Base-by-base conservation (phyloP, 305 asterid species). In the Caryopteris hybrid region DNA sequence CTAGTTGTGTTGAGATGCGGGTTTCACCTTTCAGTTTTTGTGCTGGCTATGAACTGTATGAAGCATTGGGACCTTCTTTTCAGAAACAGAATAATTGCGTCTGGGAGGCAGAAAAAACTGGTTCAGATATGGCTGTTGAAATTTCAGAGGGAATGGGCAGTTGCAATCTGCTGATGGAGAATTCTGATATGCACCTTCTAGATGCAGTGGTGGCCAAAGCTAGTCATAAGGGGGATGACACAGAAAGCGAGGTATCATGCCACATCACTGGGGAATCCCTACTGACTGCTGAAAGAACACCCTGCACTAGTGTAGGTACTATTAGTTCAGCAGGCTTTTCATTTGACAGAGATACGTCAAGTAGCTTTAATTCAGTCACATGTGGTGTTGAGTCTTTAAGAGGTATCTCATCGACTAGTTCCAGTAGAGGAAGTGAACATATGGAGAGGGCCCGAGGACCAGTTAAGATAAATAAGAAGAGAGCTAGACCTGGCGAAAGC, bases 401-500 rank as follows among this genome's bases (percentile, higher is more conserved):
- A 75, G 95, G 89, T 46, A 71, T 79, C 78, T 84, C 96, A 58
- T 82, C 95, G 3, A 59, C 88, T 60, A 88, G 97, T 78, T 86
- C 86, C 42, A 88, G 95, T 76, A 80, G 85, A 82, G 94, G 89
- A 59, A 93, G 96, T 39, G 91, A 77, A 55, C 82, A 75, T 34
- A 23, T 82, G 76, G 96, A 83, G 64, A 89, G 81, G 79, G 66
- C 85, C 57, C 81, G 79, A 64, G 89, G 78, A 78, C 72, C 83
- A 4, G 73, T 25, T 47, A 92, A 88, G 79, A 57, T 60, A 63
- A 86, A 74, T 68, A 93, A 89, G 76, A 89, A 85, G 79, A 86
- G 99, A 77, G 88, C 96, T 66, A 84, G 89, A 73, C 95, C 96
- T 33, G 99, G 99, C 71, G 98, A 89, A 83, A 91, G 93, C 67